These are phyloP conservation scores for Neonectria punicea DNA, from an alignment of 2,329 filamentous ascomycete species.

Conservation along the genomic window DNA sequence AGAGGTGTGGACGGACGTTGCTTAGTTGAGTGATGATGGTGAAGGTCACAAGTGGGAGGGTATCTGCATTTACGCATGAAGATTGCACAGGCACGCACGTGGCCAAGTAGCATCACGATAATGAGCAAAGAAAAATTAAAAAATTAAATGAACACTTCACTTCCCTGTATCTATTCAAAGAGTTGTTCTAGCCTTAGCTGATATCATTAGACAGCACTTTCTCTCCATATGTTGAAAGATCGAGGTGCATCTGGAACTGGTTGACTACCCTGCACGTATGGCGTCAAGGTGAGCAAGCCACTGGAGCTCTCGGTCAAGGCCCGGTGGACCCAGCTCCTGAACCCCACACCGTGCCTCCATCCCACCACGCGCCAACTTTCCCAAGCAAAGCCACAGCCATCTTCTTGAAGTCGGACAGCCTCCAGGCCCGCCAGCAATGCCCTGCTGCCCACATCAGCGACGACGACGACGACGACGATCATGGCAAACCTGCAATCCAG, in stretches of 20 bases:
- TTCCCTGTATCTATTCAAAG: no score
- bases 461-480: slow-evolving; percentile 24
- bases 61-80: background rate
- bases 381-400: slow-evolving; percentile 6
- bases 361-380: slow-evolving; percentile 1
- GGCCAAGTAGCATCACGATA: background rate
- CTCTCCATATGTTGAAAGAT: no score
- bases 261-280: background rate
- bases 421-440: slow-evolving; percentile 24
- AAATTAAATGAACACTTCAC: no score
- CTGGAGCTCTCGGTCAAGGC: slow-evolving; percentile 31
- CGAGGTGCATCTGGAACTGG: background rate
- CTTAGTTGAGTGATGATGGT: background rate
- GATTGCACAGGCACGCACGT: background rate
- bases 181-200: no score
- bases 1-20: background rate
- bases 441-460: slow-evolving; percentile 10
- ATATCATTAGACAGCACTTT: no score
- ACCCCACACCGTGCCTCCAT: slow-evolving; percentile 37
- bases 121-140: background rate
- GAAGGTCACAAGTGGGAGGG: background rate
- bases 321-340: slow-evolving; percentile 35
- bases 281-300: slow-evolving; percentile 17
- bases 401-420: slow-evolving; percentile 1
- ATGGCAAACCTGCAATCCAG: slow-evolving; percentile 65